Evolutionary conservation across 352 stramenopile genomes (phyloP), one percentile per base, ranked within the genome.

Genomic region (Pythium rishiriense): DNA sequence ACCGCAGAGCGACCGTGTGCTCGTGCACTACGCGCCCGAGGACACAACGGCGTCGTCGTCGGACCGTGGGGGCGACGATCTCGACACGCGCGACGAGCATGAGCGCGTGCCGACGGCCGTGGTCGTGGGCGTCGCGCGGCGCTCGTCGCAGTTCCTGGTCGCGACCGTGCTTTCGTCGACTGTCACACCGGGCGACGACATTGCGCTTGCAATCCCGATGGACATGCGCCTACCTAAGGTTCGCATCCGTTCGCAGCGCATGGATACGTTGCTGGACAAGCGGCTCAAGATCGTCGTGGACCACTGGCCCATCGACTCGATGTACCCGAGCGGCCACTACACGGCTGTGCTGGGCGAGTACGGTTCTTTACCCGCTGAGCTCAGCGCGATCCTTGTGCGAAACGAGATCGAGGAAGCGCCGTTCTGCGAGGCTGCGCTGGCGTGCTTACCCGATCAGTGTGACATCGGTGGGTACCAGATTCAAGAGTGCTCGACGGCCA

Each of bases 101-200:
- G 41, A 26, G 37, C 11, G 6, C 24, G 22, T 94, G 8, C 92
- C 95, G 10, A 91, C 76, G 10, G 88, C 79, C 0, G 68, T 84
- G 43, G 78, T 98, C 26, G 88, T 98, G 21, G 91, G 88, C 19
- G 81, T 98, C 53, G 66, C 98, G 6, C 79, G 77, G 37, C 82
- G 92, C 12, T 86, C 83, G 12, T 66, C 73, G 4, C 78, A 73
- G 41, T 85, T 83, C 62, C 72, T 86, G 55, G 84, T 95, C 4
- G 84, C 84, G 24, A 95, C 86, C 33, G 77, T 95, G 45, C 62
- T 91, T 33, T 81, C 83, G 21, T 80, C 74, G 46, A 92, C 78
- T 25, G 81, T 93, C 0, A 61, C 64, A 9, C 62, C 66, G 15
- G 75, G 77, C 11, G 85, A 95, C 25, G 84, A 95, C 64, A 74